These are phyloP conservation scores for Coccomyxa subellipsoidea DNA, from an alignment of 163 green algal genomes.

Conservation along the genomic window DNA sequence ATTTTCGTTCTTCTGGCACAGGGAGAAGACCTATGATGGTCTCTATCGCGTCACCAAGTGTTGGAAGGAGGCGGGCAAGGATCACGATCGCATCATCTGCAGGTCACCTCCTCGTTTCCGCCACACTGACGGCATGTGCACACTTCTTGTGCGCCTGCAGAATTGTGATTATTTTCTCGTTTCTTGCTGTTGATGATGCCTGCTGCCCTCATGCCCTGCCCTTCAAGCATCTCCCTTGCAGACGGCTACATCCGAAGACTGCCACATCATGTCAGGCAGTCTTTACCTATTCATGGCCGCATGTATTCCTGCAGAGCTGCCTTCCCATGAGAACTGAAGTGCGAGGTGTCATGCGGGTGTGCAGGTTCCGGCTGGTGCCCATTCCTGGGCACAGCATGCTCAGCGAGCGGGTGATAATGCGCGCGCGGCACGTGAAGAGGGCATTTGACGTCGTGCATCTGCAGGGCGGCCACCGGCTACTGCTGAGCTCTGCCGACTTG, in stretches of 20 bases:
- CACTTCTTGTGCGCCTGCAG: too few species aligned
- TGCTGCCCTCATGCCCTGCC: too few species aligned
- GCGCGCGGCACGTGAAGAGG: neutral
- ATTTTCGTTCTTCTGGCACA: neutral
- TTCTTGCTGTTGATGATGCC: too few species aligned
- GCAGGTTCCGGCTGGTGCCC: slow-evolving; percentile 2
- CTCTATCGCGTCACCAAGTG: neutral
- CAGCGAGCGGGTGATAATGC: neutral
- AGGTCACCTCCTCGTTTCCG: neutral
- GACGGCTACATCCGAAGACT: too few species aligned
- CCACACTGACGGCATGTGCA: too few species aligned
- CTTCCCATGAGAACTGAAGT: too few species aligned
- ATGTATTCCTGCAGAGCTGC: too few species aligned
- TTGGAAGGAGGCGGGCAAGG: neutral
- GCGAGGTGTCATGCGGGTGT: too few species aligned
- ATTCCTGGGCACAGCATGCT: neutral
- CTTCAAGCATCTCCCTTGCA: too few species aligned
- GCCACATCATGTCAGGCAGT: too few species aligned
- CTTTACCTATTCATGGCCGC: too few species aligned
- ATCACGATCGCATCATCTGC: neutral
- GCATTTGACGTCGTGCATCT: neutral
- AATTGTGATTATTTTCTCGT: too few species aligned
- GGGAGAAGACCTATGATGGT: slow-evolving; percentile 2
- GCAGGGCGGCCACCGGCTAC: neutral
- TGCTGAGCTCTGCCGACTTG: neutral